phyloP scores from a whole-genome alignment of 768 basidiomycete species.

The Mycena floridula region DNA sequence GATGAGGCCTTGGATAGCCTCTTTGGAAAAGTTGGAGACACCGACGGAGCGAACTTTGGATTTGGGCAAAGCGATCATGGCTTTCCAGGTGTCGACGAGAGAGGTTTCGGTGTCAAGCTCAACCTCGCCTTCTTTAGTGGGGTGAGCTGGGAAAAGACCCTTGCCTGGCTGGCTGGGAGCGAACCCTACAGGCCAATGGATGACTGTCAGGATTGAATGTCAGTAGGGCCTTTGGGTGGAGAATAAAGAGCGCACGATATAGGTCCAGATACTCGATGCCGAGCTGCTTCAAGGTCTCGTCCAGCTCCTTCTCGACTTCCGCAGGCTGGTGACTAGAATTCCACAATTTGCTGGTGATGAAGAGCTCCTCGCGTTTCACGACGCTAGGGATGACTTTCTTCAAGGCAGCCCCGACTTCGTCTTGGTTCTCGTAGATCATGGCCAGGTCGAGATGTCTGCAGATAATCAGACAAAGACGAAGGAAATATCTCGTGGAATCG shows the following conservation, averaged over 20 bases:
- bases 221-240: background rate
- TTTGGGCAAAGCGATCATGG: slow-evolving; percentile 63
- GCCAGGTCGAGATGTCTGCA: slow-evolving; percentile 87
- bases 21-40: slow-evolving; percentile 78
- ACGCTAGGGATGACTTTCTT: slow-evolving; percentile 74
- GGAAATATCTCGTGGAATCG: no score
- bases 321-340: slow-evolving; percentile 65
- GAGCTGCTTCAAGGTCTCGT: slow-evolving; percentile 69
- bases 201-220: slow-evolving; percentile 33
- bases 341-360: slow-evolving; percentile 82
- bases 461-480: no score
- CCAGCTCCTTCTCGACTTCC: slow-evolving; percentile 65
- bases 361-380: slow-evolving; percentile 75
- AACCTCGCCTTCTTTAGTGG: slow-evolving; percentile 35
- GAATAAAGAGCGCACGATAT: slow-evolving; percentile 49
- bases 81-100: slow-evolving; percentile 80
- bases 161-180: slow-evolving; percentile 34
- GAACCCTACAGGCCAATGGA: slow-evolving; percentile 81
- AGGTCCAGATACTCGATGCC: slow-evolving; percentile 76
- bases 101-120: slow-evolving; percentile 52
- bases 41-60: slow-evolving; percentile 73
- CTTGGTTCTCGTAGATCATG: slow-evolving; percentile 74
- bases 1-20: slow-evolving; percentile 60
- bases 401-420: slow-evolving; percentile 67
- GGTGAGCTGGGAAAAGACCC: slow-evolving; percentile 48